Base-by-base conservation (phyloP, 495 filamentous ascomycete species). In the Daldinia bambusicola region DNA sequence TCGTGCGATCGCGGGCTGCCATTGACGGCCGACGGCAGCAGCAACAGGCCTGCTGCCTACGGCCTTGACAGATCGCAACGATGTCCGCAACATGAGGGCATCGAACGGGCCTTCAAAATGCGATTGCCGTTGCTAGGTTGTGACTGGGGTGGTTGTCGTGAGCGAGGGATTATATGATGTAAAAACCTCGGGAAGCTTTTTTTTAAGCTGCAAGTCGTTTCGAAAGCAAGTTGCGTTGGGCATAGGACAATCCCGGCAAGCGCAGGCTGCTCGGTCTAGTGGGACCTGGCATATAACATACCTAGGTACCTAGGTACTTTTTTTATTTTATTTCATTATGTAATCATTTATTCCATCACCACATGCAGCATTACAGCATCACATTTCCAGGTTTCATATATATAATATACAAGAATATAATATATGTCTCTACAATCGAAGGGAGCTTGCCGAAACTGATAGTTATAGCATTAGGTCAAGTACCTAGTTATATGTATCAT, bases 81-180 rank as follows among this genome's bases (percentile, higher is more conserved):
- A 89, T 78, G 84, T 84, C 75, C 88, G 89, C 85, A 91, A 84
- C 89, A 91, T 91, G 82, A 82, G 83, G 84, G 77, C 84, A 84
- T 87, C 80, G 83, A 80, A 74, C 69, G 77, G 40, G 80, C 79
- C 80, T 74, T 76, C 74, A 74, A 66, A 77, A 77, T 75, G 78
- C 80, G 73, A 78, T 75, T 78, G 72, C 52, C 66, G 74, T 71
- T 70, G 55, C 69, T 62, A 56, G 6, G 60, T 65, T 50, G 50
- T 50, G 58, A 71, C 67, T 43, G 50, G 70, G 60, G 74, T 72
- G 18, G 59, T 73, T 51, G 76, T 78, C 38, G 78, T 63, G 38
- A 52, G 58, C 62, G 66, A 41, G 67, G 50, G 61, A 64, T 55
- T 62, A 71, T 77, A 78, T 70, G 74, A 74, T 74, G 77, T 76